Conservation (phyloP, 2,329 filamentous ascomycete genomes). For the Xylaria sp. region DNA sequence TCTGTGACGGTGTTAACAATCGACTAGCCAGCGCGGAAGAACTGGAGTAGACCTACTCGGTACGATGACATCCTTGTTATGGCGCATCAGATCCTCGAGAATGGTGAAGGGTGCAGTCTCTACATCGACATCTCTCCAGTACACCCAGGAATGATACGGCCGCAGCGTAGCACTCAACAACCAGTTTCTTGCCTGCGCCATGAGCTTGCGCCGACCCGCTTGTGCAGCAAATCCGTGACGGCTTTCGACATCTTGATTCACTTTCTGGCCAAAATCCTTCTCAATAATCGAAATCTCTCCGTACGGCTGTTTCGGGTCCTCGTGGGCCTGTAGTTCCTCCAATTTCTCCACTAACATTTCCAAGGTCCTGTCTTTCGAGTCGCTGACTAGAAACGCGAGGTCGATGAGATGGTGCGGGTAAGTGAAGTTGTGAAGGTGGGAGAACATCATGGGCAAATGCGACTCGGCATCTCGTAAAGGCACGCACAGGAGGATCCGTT, state of each 20-base stretch:
- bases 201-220: slow-evolving; percentile 88
- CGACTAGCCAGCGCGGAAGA: background rate
- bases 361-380: slow-evolving; percentile 92
- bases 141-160: slow-evolving; percentile 98
- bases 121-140: slow-evolving; percentile 98
- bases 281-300: slow-evolving; percentile 98
- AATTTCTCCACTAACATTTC: slow-evolving; percentile 74
- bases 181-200: slow-evolving; percentile 98
- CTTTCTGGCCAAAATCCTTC: slow-evolving; percentile 98
- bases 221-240: slow-evolving; percentile 97
- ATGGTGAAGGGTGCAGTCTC: slow-evolving; percentile 97
- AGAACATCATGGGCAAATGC: slow-evolving; percentile 97
- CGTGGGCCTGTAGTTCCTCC: slow-evolving; percentile 76
- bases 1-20: slow-evolving; percentile 56
- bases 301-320: slow-evolving; percentile 79
- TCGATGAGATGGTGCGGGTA: slow-evolving; percentile 97
- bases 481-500: slow-evolving; percentile 92
- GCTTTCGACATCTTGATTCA: slow-evolving; percentile 96
- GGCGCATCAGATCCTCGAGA: slow-evolving; percentile 94
- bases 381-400: slow-evolving; percentile 93
- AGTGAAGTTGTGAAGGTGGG: slow-evolving; percentile 93
- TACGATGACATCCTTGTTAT: slow-evolving; percentile 98
- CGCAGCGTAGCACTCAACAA: slow-evolving; percentile 88
- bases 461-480: slow-evolving; percentile 90
- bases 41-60: slow-evolving; percentile 72